Evolutionary conservation across 345 rosid genomes (phyloP).

Genomic region (Gossypium herbaceum): DNA sequence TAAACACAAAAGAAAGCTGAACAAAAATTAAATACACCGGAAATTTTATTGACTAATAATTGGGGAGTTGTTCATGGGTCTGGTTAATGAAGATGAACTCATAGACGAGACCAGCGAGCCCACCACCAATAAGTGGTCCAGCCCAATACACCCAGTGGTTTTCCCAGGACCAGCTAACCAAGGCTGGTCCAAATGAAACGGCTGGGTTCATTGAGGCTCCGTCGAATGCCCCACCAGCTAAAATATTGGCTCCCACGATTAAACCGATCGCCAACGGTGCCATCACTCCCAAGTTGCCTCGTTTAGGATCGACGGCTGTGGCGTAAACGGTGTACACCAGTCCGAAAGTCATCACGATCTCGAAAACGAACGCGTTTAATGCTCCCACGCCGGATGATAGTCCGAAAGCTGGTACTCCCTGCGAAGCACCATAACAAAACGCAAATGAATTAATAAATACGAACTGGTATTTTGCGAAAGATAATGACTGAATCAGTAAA

Average conservation of each 20-base stretch:
- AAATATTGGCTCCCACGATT: conserved; percentile 85
- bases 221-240: conserved; percentile 85
- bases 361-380: conserved; percentile 76
- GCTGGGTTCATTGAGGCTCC: conserved; percentile 99
- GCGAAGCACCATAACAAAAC: conserved; percentile 1
- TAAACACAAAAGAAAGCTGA: conserved; percentile 5
- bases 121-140: conserved; percentile 84
- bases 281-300: conserved; percentile 58
- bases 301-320: conserved; percentile 85
- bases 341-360: conserved; percentile 95
- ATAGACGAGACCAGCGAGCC: conserved; percentile 70
- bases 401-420: conserved; percentile 60
- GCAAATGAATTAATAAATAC: no score
- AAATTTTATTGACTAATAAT: conserved; percentile 35
- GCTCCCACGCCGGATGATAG: conserved; percentile 70
- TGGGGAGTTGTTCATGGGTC: conserved; percentile 65
- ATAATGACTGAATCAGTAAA: no score
- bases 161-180: conserved; percentile 86
- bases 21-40: conserved; percentile 21
- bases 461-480: no score
- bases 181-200: conserved; percentile 87
- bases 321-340: conserved; percentile 89
- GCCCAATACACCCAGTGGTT: conserved; percentile 97
- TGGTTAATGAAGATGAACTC: conserved; percentile 60
- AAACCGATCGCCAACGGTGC: conserved; percentile 91